Evolutionary conservation across 768 basidiomycete species (phyloP), one percentile per base, ranked within the genome.

Genomic region (Tylopilus cervinicoccineus): DNA sequence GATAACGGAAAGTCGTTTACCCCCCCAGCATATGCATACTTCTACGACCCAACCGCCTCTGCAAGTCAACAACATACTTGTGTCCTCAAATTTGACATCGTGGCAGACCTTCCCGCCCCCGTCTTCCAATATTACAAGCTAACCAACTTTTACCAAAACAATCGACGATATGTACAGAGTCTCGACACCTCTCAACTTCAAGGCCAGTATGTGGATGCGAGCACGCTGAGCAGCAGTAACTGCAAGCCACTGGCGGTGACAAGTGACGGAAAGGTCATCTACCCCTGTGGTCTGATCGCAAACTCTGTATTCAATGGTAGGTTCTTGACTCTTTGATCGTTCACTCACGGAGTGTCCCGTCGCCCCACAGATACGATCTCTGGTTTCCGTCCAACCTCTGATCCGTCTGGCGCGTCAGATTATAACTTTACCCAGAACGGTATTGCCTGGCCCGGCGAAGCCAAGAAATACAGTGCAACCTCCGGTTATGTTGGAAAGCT

Each of bases 121-220:
- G 87, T 98, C 12, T 81, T 99, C 60, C 75, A 97, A 56, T 99
- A 99, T 74, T 99, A 98, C 80, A 93, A 92, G 70, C 78, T 91
- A 64, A 92, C 89, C 40, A 93, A 93, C 72, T 95, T 94, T 72
- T 98, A 82, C 72, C 95, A 99, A 76, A 99, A 99, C 68, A 96
- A 99, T 66, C 85, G 96, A 28, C 82, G 96, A 63, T 99, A 98
- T 63, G 96, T 98, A 47, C 88, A 93, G 74, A 93, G 90, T 64
- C 70, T 90, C 36, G 81, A 93, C 62, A 76, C 85, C 12, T 75
- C 86, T 56, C 96, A 99, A 66, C 77, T 99, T 46, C 80, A 81
- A 64, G 96, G 96, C 38, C 72, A 85, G 28, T 67, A 65, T 43
- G 79, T 82, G 36, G 76, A 70, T 41, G 43, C 66, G 14, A 60